Evolutionary conservation across 345 rosid genomes (phyloP).

Genomic region (Salix udensis): DNA sequence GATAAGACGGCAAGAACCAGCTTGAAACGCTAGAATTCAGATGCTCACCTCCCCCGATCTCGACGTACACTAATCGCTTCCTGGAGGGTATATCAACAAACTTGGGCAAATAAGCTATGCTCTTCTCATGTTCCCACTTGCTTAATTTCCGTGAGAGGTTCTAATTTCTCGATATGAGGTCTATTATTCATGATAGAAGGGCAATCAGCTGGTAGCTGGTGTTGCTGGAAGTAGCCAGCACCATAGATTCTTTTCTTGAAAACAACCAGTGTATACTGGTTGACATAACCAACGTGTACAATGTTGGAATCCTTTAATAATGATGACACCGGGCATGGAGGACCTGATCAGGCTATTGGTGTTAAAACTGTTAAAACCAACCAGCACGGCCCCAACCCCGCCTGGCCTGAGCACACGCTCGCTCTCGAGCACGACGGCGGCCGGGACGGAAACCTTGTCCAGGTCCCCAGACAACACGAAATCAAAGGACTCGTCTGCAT

Average conservation of each 20-base stretch:
- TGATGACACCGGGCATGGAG: conserved; percentile 66
- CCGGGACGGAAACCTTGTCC: conserved; percentile 63
- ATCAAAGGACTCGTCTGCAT: conserved; percentile 57
- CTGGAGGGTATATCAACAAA: conserved; percentile 44
- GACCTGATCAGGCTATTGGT: conserved; percentile 61
- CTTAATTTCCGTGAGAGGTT: conserved; percentile 55
- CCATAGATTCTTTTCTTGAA: conserved; percentile 52
- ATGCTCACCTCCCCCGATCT: conserved; percentile 64
- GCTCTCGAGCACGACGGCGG: conserved; percentile 69
- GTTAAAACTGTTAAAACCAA: conserved; percentile 39
- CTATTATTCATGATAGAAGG: conserved; percentile 42
- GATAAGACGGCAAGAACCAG: conserved; percentile 72
- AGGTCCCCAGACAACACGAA: conserved; percentile 67
- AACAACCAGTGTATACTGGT: conserved; percentile 58
- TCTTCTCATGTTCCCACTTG: conserved; percentile 39
- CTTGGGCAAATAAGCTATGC: conserved; percentile 56
- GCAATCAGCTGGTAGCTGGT: conserved; percentile 54
- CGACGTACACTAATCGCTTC: conserved; percentile 59
- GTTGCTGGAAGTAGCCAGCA: conserved; percentile 40
- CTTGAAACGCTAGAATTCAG: conserved; percentile 34
- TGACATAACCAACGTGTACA: conserved; percentile 57
- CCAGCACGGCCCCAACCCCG: conserved; percentile 82
- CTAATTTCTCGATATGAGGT: conserved; percentile 45
- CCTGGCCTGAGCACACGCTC: conserved; percentile 78
- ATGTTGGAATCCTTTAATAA: conserved; percentile 60